These are phyloP conservation scores for Huntiella bhutanensis DNA, from an alignment of 2,329 filamentous ascomycete genomes.

Conservation along the genomic window DNA sequence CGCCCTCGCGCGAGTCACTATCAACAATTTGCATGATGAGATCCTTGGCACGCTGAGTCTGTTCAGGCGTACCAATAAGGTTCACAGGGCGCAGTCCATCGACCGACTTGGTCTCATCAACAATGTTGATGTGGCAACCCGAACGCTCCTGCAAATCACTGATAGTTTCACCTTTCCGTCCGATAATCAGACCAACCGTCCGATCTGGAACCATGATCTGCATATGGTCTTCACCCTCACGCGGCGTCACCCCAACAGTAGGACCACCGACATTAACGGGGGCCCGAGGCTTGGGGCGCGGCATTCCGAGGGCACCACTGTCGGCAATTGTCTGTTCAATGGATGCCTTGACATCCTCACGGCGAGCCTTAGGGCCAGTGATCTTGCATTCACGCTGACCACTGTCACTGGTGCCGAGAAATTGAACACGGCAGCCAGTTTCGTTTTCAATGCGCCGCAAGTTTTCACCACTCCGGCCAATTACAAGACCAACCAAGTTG, in stretches of 20 bases:
- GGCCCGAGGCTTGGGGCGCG: conserved; percentile 12
- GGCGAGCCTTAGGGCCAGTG: conserved; percentile 50
- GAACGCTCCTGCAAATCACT: conserved; percentile 79
- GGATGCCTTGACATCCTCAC: conserved; percentile 60
- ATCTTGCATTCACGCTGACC: conserved; percentile 75
- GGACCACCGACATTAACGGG: background rate
- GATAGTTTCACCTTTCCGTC: conserved; percentile 84
- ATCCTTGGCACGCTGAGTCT: conserved; percentile 63
- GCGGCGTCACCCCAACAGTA: conserved; percentile 27
- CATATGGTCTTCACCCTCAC: conserved; percentile 67
- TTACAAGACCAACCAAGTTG: conserved; percentile 72
- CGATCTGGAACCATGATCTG: conserved; percentile 92
- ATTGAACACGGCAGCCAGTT: conserved; percentile 70
- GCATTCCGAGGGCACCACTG: conserved; percentile 27
- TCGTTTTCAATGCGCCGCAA: conserved; percentile 68
- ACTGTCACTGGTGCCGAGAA: conserved; percentile 57
- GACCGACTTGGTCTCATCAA: conserved; percentile 80
- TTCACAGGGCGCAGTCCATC: conserved; percentile 82
- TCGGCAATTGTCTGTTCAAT: conserved; percentile 48
- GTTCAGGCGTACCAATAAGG: conserved; percentile 59
- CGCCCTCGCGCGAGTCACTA: conserved; percentile 54
- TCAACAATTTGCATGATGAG: conserved; percentile 88
- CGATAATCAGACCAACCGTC: conserved; percentile 82
- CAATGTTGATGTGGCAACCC: conserved; percentile 90
- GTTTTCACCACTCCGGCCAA: conserved; percentile 79